Percentiles rank a stretch among this genome's conserved stretches.
Conservation (phyloP, 129 eudicot species). For the Rutidosis leptorrhynchoides region DNA sequence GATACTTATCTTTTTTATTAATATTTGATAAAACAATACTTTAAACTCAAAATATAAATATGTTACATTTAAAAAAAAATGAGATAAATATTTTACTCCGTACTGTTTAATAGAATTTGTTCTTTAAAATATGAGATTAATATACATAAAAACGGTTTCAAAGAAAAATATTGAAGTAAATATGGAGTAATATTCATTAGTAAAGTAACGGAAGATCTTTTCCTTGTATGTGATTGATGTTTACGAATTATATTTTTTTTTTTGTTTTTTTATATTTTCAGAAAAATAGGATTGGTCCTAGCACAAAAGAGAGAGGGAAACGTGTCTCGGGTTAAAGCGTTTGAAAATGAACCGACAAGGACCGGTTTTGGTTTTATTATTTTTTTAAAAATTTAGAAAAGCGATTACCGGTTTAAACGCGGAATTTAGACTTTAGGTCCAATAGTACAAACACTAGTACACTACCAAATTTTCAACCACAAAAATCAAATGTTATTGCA, state of each 20-base stretch:
- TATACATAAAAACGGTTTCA: neutral
- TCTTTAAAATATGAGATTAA: no score
- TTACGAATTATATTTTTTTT: no score
- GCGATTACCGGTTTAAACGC: slow-evolving; percentile 39
- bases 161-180: neutral
- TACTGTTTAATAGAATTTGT: no score
- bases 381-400: neutral
- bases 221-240: slow-evolving; percentile 30
- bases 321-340: slow-evolving; percentile 27
- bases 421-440: slow-evolving; percentile 37
- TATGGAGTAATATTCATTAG: neutral
- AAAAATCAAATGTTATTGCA: slow-evolving; percentile 20
- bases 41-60: no score
- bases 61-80: no score
- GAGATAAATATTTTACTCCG: no score
- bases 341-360: slow-evolving; percentile 38
- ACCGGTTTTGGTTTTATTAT: slow-evolving; percentile 4
- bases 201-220: slow-evolving; percentile 20
- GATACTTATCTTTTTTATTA: no score
- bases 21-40: no score
- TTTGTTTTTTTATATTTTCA: neutral
- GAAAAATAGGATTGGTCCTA: slow-evolving; percentile 10
- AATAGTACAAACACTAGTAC: slow-evolving; percentile 22
- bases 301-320: slow-evolving; percentile 14
- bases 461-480: slow-evolving; percentile 33